Conservation (phyloP, 2,329 filamentous ascomycete species). For the Myriangium duriaei region DNA sequence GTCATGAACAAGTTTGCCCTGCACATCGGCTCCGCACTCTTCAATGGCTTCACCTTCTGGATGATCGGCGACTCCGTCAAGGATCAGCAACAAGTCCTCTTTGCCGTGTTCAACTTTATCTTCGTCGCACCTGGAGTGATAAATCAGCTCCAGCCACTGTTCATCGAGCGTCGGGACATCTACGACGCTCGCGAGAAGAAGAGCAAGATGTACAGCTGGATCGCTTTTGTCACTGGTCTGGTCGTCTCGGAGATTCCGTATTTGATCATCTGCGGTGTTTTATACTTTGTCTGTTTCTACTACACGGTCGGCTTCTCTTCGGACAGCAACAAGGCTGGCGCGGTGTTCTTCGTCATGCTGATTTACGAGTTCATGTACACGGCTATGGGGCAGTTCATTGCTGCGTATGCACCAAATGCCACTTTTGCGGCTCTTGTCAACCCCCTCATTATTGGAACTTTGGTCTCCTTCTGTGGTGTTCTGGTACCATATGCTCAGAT, state of each 20-base stretch:
- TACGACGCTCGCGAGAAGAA: conserved; percentile 50
- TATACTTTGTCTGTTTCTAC: conserved; percentile 34
- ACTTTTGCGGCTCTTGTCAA: conserved; percentile 35
- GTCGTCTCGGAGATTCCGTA: conserved; percentile 60
- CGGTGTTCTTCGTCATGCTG: conserved; percentile 32
- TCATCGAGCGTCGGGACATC: conserved; percentile 44
- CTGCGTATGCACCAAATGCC: conserved; percentile 31
- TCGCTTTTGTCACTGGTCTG: conserved; percentile 57
- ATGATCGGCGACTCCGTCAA: conserved; percentile 22
- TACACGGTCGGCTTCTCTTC: conserved; percentile 30
- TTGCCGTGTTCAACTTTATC: conserved; percentile 25
- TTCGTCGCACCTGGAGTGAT: conserved; percentile 33
- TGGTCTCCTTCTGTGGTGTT: conserved; percentile 25
- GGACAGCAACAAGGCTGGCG: conserved; percentile 36
- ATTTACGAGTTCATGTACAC: conserved; percentile 46
- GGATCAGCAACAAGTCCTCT: conserved; percentile 27
- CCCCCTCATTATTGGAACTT: conserved; percentile 22
- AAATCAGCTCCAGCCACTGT: conserved; percentile 47
- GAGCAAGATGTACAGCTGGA: conserved; percentile 63
- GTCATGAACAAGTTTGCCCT: conserved; percentile 50
- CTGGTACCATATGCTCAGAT: conserved; percentile 24
- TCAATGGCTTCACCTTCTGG: conserved; percentile 40
- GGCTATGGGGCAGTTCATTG: conserved; percentile 44
- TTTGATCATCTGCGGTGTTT: conserved; percentile 46
- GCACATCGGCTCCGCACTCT: conserved; percentile 38